Base-by-base conservation (phyloP, 305 asterid species). In the Fraxinus floribunda region DNA sequence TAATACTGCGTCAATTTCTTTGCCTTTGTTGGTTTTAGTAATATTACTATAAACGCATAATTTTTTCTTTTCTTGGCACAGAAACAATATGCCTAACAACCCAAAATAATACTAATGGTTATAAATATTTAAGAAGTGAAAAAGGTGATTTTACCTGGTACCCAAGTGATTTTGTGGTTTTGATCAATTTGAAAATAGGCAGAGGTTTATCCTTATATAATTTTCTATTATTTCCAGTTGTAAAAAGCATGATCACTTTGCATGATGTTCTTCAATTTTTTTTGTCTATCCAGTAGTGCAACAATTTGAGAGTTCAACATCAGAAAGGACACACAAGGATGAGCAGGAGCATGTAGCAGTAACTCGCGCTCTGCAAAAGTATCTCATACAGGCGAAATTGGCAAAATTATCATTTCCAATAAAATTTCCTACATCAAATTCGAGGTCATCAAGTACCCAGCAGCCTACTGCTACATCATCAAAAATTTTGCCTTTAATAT, bases 401-500 rank as follows among this genome's bases (percentile, higher is more conserved):
- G 83, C 84, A 16, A 70, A 76, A 8, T 3, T 71, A 78, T 36
- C 79, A 5, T 88, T 81, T 77, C 87, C 87, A 2, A 79, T 84
- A 49, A 82, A 74, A 75, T 83, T 79, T 75, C 88, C 89, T 36
- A 78, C 83, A n/a, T 62, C 78, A 55, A 87, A 77, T 55, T 81
- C 85, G 30, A 82, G 84, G 79, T 84, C 88, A 35, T 81, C 86
- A 39, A 83, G 75, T 70, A 34, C 78, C 41, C 89, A 77, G 79
- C 90, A 39, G 68, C 79, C 84, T 79, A 77, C 88, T 20, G 64
- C 89, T n/a, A 76, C 89, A 64, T 80, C 90, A 10, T 89, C 92
- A 62, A 89, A 84, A 84, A 85, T 89, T 75, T 88, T 87, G 79
- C 90, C 92, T 62, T 73, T 89, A 49, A 80, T 91, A 77, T 84